phyloP scores from a whole-genome alignment of 345 rosid genomes.

The Raphanus sativus region DNA sequence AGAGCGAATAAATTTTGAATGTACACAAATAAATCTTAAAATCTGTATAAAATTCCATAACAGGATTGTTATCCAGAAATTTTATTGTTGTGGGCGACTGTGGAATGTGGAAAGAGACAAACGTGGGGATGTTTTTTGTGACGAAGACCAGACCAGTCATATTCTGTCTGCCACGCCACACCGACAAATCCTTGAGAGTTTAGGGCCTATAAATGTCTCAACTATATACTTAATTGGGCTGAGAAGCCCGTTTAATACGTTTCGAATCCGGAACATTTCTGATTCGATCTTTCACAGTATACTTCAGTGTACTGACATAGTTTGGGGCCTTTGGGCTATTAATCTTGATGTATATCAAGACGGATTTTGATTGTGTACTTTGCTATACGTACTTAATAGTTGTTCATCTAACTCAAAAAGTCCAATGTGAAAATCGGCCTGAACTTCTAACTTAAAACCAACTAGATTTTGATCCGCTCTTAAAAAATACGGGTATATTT shows the following conservation, averaged over 20 bases:
- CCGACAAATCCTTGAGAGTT: conserved; percentile 1
- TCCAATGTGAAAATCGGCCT: too few relatives aligned
- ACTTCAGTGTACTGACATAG: too few relatives aligned
- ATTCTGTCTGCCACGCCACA: conserved; percentile 15
- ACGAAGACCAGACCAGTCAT: conserved; percentile 9
- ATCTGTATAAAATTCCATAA: background rate
- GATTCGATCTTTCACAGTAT: too few relatives aligned
- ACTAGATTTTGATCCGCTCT: too few relatives aligned
- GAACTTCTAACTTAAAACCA: too few relatives aligned
- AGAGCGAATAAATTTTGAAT: background rate
- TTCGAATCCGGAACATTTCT: too few relatives aligned
- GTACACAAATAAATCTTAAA: background rate
- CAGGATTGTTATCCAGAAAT: background rate
- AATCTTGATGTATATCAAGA: too few relatives aligned
- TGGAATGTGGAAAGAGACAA: background rate
- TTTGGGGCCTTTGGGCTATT: too few relatives aligned
- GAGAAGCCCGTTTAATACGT: background rate
- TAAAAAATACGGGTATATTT: too few relatives aligned
- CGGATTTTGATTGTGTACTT: too few relatives aligned
- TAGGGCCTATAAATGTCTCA: background rate
- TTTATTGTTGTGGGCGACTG: background rate
- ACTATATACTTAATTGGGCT: background rate
- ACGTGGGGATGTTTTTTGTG: background rate
- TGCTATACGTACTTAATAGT: too few relatives aligned
- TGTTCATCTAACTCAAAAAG: too few relatives aligned